Evolutionary conservation across 345 rosid species (phyloP).

Genomic region (Salix exigua): DNA sequence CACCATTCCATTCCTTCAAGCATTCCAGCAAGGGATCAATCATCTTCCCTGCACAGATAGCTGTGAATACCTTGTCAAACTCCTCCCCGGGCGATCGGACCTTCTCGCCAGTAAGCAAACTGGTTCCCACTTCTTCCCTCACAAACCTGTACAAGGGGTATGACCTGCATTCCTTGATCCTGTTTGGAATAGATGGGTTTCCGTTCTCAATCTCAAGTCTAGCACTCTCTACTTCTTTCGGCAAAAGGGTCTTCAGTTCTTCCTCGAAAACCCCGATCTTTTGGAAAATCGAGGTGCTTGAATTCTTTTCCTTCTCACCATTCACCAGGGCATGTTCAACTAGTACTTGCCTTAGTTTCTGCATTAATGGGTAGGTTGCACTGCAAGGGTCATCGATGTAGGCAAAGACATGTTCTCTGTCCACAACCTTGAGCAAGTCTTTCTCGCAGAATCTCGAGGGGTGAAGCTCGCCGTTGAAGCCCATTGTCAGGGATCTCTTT

Average conservation of each 20-base stretch:
- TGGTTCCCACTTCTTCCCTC: slow-evolving; percentile 26
- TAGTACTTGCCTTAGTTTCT: slow-evolving; percentile 29
- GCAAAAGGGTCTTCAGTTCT: slow-evolving; percentile 20
- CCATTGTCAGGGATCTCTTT: slow-evolving; percentile 21
- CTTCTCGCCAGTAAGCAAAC: slow-evolving; percentile 27
- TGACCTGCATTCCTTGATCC: slow-evolving; percentile 28
- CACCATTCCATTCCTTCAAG: slow-evolving; percentile 27
- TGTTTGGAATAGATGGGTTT: slow-evolving; percentile 16
- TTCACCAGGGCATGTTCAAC: slow-evolving; percentile 31
- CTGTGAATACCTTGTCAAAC: slow-evolving; percentile 29
- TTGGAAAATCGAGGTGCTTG: slow-evolving; percentile 24
- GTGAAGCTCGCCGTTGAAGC: slow-evolving; percentile 29
- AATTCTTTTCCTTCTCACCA: slow-evolving; percentile 17
- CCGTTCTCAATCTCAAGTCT: slow-evolving; percentile 24
- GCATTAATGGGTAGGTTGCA: slow-evolving; percentile 28
- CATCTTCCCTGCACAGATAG: slow-evolving; percentile 24
- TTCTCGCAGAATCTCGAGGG: slow-evolving; percentile 30
- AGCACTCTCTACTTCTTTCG: slow-evolving; percentile 30
- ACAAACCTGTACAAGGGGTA: slow-evolving; percentile 34
- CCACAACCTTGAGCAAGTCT: slow-evolving; percentile 26
- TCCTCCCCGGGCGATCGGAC: slow-evolving; percentile 25
- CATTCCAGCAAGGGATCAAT: slow-evolving; percentile 33
- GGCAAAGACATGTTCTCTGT: slow-evolving; percentile 23
- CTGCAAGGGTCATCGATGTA: slow-evolving; percentile 32
- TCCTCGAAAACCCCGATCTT: slow-evolving; percentile 24